Base-by-base conservation (phyloP, 345 rosid genomes). In the Populus alba region DNA sequence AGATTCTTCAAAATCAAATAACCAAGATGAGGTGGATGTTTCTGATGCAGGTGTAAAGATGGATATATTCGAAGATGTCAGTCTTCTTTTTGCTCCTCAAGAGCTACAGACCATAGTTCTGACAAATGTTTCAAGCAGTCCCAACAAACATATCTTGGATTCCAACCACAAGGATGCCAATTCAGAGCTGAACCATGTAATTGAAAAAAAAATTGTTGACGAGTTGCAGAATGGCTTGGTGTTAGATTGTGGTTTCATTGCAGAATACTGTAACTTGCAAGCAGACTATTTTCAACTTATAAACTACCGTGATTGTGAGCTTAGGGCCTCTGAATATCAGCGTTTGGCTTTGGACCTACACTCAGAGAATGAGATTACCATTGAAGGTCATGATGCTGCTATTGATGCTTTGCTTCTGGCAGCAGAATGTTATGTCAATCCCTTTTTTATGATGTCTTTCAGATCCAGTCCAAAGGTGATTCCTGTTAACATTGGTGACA, bases 351-450 rank as follows among this genome's bases (percentile, higher is more conserved):
- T 78, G 71, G 92, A 91, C 84, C 87, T 92, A 69, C 87, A 88
- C 78, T 86, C 83, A 43, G 87, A 85, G 77, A 75, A 72, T 86
- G 91, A 88, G 51, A 81, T 83, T 74, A 82, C 94, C 35, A 61
- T 72, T 75, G 95, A 91, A 86, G 86, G 91, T 79, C 97, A 92
- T 81, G 88, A 91, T 86, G 97, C 94, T 79, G 89, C 94, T 75
- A 81, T 92, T 23, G 95, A 92, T 88, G 95, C 97, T 77, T 85
- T 92, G 83, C 92, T 92, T 73, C 83, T 90, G 86, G 95, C 97
- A 53, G 97, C 95, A 65, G 97, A 92, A 87, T 92, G 97, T 82
- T 90, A 92, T 76, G 88, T 92, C 80, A 92, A 91, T 81, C 95
- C 97, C 1, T 92, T 87, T 81, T 92, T 92, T 77, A 81, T 91